Base-by-base conservation (phyloP, 176 grass and related monocot species). In the Oryza officinalis region DNA sequence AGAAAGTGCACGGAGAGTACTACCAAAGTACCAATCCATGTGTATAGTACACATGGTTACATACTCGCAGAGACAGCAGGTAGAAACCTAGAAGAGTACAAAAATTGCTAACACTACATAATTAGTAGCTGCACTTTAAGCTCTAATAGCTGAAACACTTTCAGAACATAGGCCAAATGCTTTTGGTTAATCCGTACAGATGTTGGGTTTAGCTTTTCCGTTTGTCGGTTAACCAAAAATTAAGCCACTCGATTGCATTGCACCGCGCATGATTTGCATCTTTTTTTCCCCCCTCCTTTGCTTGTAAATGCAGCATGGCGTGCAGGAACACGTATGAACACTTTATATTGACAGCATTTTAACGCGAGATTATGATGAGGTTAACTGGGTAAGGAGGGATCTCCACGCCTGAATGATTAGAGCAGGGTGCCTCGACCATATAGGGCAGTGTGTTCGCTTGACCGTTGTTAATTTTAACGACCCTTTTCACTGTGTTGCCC, bases 371-470 rank as follows among this genome's bases (percentile, higher is more conserved):
- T 84, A 68, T 27, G 76, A 75, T 69, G 37, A 45, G 69, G 31
- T 77, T 71, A 61, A 11, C 9, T 61, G 54, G 54, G 54, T n/a
- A 9, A 71, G 50, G 26, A 8, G 11, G 41, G 44, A 11, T 81
- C 18, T 77, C 54, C 83, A 77, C 63, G 83, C 43, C 43, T 52
- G 32, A 66, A 72, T 80, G 47, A 84, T 89, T 80, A 89, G 81
- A 38, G 20, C 38, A 84, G 46, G 76, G 38, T 60, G 43, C 10
- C 32, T 83, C 9, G 31, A 25, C 57, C 4, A n/a, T 28, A 38
- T 66, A 7, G 59, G 74, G 66, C 43, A 79, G 43, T 10, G 65
- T 49, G 77, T 65, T 27, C 17, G 78, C 26, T 70, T 87, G 72
- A 30, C 72, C 37, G 15, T 38, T 77, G 5, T n/a, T 43, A 26